Base-by-base conservation (phyloP, 2,329 filamentous ascomycete species). In the Penicillium sp. region DNA sequence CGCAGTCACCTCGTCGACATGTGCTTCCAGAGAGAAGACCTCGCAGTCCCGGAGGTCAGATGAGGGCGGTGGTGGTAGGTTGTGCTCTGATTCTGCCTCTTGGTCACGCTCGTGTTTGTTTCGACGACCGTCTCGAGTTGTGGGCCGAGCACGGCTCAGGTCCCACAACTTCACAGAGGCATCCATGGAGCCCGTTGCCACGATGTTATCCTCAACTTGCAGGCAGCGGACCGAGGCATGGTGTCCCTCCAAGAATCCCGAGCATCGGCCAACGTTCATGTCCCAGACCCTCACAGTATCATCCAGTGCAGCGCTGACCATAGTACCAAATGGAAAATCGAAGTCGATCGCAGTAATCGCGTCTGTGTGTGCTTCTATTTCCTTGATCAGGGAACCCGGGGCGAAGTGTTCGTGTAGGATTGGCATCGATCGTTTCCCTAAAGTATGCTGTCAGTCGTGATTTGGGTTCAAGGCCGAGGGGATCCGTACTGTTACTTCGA, bases 281-380 rank as follows among this genome's bases (percentile, higher is more conserved):
- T 99, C 93, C 93, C 93, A 99, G 16, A 99, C 93, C 54, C 88
- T 82, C 36, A 99, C 87, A 1, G 89, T 91, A 68, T 99, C 93
- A 67, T 99, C 93, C 63, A 96, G 75, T 9, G 91, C 88, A 9
- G 93, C 87, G 7, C 90, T 92, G 5, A 97, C 89, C 81, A 97
- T 83, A 16, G 89, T 95, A 13, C 93, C 93, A 69, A 97, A 97
- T 0, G 93, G 93, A n/a, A 87, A 87, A 67, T 99, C 93, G 69
- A 99, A 99, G 72, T 97, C 93, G 53, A 99, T 70, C 7, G 92
- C 87, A 0, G 91, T 95, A 54, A 99, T 87, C 50, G 80, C 81
- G 66, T 99, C 93, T 44, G 83, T 84, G 69, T 99, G 93, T 2
- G 92, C 90, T 59, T 88, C 85, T 49, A 97, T 80, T 67, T 96